Conservation (phyloP, 441 rosid genomes). For the Populus hybrid region DNA sequence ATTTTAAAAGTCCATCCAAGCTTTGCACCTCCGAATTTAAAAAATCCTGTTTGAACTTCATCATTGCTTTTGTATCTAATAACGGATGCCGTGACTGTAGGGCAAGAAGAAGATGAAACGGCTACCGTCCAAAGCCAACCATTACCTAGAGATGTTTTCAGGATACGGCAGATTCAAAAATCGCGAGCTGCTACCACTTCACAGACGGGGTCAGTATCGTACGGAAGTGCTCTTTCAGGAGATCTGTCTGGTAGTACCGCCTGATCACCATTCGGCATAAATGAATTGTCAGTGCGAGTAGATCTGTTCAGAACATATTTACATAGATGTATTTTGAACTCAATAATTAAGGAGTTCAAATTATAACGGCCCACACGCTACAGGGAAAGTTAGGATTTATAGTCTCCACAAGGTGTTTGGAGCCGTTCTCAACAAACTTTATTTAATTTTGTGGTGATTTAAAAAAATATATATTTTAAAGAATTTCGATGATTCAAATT, state of each 20-base stretch:
- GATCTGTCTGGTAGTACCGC: slow-evolving; percentile 72
- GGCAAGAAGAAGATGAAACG: slow-evolving; percentile 77
- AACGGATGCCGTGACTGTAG: slow-evolving; percentile 23
- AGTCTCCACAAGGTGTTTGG: neutral
- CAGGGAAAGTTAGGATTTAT: neutral
- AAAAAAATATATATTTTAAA: no score
- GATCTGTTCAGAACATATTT: neutral
- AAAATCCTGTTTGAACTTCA: neutral
- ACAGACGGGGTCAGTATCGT: slow-evolving; percentile 76
- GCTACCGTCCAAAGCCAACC: slow-evolving; percentile 77
- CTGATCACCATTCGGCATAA: slow-evolving; percentile 19
- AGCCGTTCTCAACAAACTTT: neutral
- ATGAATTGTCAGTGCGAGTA: neutral
- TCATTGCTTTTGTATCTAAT: neutral
- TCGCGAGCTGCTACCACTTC: slow-evolving; percentile 58
- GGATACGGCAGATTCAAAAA: slow-evolving; percentile 75
- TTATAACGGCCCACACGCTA: neutral
- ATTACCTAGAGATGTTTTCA: slow-evolving; percentile 65
- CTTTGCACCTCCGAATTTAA: neutral
- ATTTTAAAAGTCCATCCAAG: neutral
- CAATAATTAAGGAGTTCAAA: neutral
- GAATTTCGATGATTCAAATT: no score
- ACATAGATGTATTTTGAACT: neutral
- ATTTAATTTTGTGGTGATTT: no score
- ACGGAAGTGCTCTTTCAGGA: slow-evolving; percentile 82